phyloP scores from a whole-genome alignment of 1,284 basidiomycete genomes.

The Leccinum griseonigrum region DNA sequence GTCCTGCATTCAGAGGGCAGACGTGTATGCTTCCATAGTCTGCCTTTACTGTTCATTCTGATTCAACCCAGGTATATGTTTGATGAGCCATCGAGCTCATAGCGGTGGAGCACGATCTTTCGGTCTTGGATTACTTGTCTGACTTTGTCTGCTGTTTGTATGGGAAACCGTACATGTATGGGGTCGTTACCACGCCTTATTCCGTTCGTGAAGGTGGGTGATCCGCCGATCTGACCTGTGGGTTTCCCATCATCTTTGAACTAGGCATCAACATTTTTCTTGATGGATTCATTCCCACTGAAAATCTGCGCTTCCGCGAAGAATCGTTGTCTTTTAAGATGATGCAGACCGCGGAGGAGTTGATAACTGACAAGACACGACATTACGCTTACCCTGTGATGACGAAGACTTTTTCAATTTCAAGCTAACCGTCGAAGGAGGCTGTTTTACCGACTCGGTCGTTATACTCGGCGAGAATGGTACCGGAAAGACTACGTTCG shows the following conservation, averaged over 20 bases:
- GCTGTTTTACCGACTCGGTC: conserved; percentile 92
- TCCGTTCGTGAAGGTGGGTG: conserved; percentile 89
- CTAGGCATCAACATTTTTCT: conserved; percentile 95
- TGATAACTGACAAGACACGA: conserved; percentile 78
- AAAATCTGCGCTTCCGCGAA: conserved; percentile 91
- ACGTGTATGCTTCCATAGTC: conserved; percentile 61
- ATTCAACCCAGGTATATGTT: conserved; percentile 79
- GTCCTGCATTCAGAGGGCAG: conserved; percentile 89
- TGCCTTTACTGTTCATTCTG: background rate
- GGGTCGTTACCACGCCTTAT: conserved; percentile 96
- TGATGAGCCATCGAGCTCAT: conserved; percentile 96
- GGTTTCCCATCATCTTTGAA: conserved; percentile 5
- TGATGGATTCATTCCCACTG: conserved; percentile 66
- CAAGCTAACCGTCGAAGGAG: conserved; percentile 87
- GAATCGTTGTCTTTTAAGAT: conserved; percentile 96
- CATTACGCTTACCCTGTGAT: conserved; percentile 90
- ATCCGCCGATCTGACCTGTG: background rate
- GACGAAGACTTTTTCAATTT: conserved; percentile 88
- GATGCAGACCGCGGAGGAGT: conserved; percentile 89
- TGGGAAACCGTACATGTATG: conserved; percentile 95
- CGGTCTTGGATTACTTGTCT: conserved; percentile 94
- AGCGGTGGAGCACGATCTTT: conserved; percentile 96
- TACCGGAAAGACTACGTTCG: conserved; percentile 96
- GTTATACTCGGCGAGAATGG: conserved; percentile 80
- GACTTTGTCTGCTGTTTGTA: conserved; percentile 97